phyloP scores from a whole-genome alignment of 192 early-diverging fungal species.

The Lobosporangium transversale region DNA sequence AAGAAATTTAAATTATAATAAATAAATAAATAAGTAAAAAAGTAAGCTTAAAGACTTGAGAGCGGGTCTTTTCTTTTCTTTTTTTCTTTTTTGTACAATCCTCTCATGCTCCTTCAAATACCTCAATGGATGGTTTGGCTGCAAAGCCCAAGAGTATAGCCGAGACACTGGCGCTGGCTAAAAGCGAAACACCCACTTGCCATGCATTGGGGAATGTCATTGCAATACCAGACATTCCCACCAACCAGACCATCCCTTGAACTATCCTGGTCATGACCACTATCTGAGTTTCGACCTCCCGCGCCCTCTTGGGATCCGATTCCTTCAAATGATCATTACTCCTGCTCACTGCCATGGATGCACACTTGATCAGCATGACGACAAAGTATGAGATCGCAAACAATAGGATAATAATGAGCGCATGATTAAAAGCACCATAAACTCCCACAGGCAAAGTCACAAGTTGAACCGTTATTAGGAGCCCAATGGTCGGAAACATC shows the following conservation, averaged over 20 bases:
- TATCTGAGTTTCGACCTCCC: constrained; percentile 53
- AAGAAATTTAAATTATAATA: neutral
- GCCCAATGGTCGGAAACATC: constrained; percentile 43
- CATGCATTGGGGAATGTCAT: constrained; percentile 56
- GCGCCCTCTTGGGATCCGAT: constrained; percentile 16
- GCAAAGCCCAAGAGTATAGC: constrained; percentile 54
- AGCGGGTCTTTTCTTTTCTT: too few relatives aligned
- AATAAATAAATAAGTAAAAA: too few relatives aligned
- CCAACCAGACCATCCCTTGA: constrained; percentile 44
- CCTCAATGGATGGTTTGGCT: constrained; percentile 53
- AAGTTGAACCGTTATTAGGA: constrained; percentile 46
- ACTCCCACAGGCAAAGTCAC: constrained; percentile 34
- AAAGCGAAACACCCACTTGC: constrained; percentile 49
- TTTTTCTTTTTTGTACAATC: too few relatives aligned
- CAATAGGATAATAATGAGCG: constrained; percentile 44
- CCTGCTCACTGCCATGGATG: constrained; percentile 25
- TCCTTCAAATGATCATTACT: constrained; percentile 35
- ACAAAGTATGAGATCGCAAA: constrained; percentile 35
- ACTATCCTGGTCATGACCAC: constrained; percentile 52
- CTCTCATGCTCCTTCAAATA: too few relatives aligned
- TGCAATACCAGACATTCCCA: constrained; percentile 41
- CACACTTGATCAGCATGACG: constrained; percentile 52
- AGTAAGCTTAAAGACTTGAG: too few relatives aligned
- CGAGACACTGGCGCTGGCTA: constrained; percentile 55
- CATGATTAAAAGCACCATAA: constrained; percentile 34